Percentiles rank a stretch among this genome's conserved stretches.
Evolutionary conservation across 2,329 filamentous ascomycete species (phyloP).

Genomic region (Fusarium sp.): DNA sequence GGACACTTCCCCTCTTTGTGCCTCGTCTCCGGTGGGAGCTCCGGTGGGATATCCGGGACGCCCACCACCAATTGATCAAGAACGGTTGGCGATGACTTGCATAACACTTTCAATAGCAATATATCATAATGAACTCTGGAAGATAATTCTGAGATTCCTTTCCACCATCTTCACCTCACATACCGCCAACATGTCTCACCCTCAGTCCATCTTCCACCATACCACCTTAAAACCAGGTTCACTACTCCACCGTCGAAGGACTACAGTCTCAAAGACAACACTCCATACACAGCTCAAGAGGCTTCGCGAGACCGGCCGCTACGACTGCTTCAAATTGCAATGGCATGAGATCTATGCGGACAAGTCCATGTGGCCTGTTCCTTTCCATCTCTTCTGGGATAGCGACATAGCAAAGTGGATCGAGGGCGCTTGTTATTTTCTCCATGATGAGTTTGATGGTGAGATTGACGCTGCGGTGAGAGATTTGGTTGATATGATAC

Average conservation of each 20-base stretch:
- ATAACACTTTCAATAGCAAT: not conserved
- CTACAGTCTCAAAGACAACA: constrained; percentile 15
- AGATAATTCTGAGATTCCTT: rapidly evolving
- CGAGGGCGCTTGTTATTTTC: constrained; percentile 32
- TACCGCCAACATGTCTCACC: constrained; percentile 21
- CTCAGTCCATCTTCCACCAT: constrained; percentile 22
- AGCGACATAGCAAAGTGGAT: constrained; percentile 44
- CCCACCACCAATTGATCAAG: not conserved
- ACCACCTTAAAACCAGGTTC: constrained; percentile 10
- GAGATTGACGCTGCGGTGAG: constrained; percentile 28
- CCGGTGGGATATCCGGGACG: constrained; percentile 2
- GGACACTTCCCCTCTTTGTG: not conserved
- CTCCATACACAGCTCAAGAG: constrained; percentile 61
- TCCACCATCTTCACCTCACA: rapidly evolving
- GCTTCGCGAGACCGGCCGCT: constrained; percentile 63
- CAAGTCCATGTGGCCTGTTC: constrained; percentile 64
- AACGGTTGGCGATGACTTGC: not conserved
- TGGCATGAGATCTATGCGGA: constrained; percentile 68
- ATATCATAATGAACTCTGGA: rapidly evolving
- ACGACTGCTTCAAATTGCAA: constrained; percentile 67
- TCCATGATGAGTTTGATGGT: constrained; percentile 10
- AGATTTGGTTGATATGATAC: constrained; percentile 69
- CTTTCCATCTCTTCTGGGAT: constrained; percentile 72
- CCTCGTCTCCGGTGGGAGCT: not conserved
- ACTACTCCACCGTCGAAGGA: not conserved